Evolutionary conservation across 108 stramenopile species (phyloP), one percentile per base, ranked within the genome.

Genomic region (Mediolabrus comicus): DNA sequence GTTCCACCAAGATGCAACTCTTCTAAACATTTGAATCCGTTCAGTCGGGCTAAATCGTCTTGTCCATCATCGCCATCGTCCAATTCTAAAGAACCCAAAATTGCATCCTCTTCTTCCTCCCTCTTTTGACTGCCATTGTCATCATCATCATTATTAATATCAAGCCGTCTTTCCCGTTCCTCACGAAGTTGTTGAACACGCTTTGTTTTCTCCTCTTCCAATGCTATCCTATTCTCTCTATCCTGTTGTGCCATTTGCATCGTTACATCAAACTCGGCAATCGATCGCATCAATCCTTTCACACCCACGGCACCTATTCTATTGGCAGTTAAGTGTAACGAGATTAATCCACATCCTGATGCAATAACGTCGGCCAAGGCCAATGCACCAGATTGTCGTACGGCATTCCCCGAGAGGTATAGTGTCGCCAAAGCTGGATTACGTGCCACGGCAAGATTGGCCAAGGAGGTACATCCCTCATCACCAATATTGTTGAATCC

Each of bases 401-500:
- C 82, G 16, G 74, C 69, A 63, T 93, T 93, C 6, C 92, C 92
- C 19, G 83, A 72, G 38, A 93, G 73, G 64, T 81, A 87, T 4
- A 93, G 71, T 16, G 87, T 86, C 2, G 81, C 79, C 12, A 93
- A 61, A 0, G 71, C 67, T n/a, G 80, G 70, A 63, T 89, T 89
- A 19, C 81, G 79, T 33, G 89, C 79, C 10, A 90, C 75, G 29
- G 74, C 75, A 28, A 84, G 65, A 31, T 78, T 35, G 13, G 87
- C 83, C 6, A 93, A 67, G 16, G 87, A 77, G 16, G 77, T 61
- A 59, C 89, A 90, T 11, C 92, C 92, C 16, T 64, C 81, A 59
- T 93, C 87, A 14, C 92, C 87, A 60, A 93, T 82, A 32, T 67
- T 67, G 70, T 93, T 93, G 75, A 93, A 93, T 12, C 86, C 89